Conservation (phyloP, 805 yeast genomes). For the Candida railenensis region DNA sequence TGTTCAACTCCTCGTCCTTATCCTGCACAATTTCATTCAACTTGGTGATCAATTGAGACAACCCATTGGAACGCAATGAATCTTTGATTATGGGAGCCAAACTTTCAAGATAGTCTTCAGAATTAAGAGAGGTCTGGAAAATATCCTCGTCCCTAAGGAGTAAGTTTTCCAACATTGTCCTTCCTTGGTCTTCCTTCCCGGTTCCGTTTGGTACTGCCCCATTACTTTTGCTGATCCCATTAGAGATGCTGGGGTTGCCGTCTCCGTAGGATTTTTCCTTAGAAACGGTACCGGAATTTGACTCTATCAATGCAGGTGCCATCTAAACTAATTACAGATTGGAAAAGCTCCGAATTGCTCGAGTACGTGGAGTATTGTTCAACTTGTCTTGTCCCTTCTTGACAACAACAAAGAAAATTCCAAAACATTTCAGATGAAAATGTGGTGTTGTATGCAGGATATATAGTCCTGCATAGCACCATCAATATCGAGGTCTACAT, state of each 20-base stretch:
- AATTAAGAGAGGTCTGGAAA: conserved; percentile 46
- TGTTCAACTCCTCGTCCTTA: conserved; percentile 63
- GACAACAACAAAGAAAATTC: too few relatives aligned
- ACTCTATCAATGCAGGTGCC: neutral
- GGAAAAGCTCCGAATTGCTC: too few relatives aligned
- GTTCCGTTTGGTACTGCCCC: neutral
- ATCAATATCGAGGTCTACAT: too few relatives aligned
- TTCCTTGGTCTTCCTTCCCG: conserved; percentile 7
- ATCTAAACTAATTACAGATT: too few relatives aligned
- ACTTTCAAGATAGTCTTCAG: conserved; percentile 76
- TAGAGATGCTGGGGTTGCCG: neutral
- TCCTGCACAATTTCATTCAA: conserved; percentile 56
- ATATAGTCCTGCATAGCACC: neutral
- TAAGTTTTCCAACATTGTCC: conserved; percentile 33
- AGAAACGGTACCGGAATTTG: neutral
- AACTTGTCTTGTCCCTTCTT: too few relatives aligned
- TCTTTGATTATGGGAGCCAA: conserved; percentile 72
- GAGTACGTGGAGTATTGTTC: too few relatives aligned
- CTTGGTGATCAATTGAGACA: conserved; percentile 54
- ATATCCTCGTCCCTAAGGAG: conserved; percentile 41
- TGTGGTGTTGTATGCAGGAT: too few relatives aligned
- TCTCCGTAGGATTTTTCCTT: too few relatives aligned
- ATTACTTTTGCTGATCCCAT: neutral
- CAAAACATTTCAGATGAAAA: too few relatives aligned
- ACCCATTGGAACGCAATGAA: conserved; percentile 53